A percentile compares a stretch with the other conserved stretches of the same genome.
These are phyloP conservation scores for Blastocystis hominis DNA, from an alignment of 352 stramenopile genomes.

Conservation along the genomic window DNA sequence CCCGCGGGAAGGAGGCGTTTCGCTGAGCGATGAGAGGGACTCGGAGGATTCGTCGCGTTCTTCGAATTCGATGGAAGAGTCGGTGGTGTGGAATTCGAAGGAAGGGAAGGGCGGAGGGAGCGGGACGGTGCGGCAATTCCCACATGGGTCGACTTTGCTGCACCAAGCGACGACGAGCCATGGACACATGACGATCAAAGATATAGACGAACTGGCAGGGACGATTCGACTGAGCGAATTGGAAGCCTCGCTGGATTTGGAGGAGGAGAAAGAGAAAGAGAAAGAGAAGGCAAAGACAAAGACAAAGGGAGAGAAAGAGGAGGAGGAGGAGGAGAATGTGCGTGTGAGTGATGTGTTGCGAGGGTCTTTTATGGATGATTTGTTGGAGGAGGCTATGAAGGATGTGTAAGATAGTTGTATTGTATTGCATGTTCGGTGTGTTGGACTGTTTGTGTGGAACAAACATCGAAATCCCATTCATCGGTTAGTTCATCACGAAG, in stretches of 20 bases:
- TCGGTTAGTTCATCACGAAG: background rate
- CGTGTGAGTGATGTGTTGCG: conserved; percentile 22
- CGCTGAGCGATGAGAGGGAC: background rate
- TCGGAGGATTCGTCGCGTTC: background rate
- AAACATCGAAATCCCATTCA: background rate
- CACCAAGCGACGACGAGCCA: background rate
- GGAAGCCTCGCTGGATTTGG: background rate
- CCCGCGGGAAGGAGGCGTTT: background rate
- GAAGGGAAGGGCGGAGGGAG: background rate
- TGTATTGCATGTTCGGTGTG: background rate
- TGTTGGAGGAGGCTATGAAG: conserved; percentile 27
- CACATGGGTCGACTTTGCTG: background rate
- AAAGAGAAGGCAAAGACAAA: too few species aligned
- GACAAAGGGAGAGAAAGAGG: too few species aligned
- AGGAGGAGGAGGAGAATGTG: background rate
- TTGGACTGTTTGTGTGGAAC: background rate
- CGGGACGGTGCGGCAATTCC: background rate
- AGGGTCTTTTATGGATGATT: background rate
- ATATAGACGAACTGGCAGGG: background rate
- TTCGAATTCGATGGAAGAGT: background rate
- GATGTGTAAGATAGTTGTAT: background rate
- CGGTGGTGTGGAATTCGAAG: background rate
- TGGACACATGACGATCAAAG: background rate
- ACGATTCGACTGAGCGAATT: background rate
- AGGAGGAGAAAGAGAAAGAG: background rate